phyloP scores from a whole-genome alignment of 495 filamentous ascomycete genomes.

The Tuber indicum region DNA sequence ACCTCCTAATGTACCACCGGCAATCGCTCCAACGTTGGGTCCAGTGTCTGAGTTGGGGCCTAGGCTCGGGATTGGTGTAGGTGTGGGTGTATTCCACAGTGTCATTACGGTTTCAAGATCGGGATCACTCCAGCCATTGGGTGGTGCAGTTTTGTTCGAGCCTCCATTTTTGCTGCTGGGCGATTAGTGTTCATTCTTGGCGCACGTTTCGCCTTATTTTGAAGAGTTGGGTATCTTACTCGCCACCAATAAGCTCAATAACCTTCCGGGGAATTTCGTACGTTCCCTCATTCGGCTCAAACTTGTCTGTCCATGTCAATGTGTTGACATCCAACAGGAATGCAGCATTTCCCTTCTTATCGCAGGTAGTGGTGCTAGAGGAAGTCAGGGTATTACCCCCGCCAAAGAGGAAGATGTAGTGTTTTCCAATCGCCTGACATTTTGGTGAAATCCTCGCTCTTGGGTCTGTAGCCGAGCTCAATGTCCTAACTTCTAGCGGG shows the following conservation, averaged over 20 bases:
- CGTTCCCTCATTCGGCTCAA: not conserved
- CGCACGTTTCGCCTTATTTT: not conserved
- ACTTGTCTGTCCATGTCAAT: constrained; percentile 8
- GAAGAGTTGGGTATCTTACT: not conserved
- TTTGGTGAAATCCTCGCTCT: not conserved
- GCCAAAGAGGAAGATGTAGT: constrained; percentile 17
- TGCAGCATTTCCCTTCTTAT: constrained; percentile 2
- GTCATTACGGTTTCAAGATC: not conserved
- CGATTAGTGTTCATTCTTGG: not conserved
- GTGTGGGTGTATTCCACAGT: too few relatives aligned
- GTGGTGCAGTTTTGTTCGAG: not conserved
- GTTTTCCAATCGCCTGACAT: constrained; percentile 7
- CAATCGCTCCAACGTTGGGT: too few relatives aligned
- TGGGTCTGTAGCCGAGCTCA: not conserved
- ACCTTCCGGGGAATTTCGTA: not conserved
- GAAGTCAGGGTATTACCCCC: not conserved
- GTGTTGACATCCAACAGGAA: constrained; percentile 17
- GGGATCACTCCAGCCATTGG: not conserved
- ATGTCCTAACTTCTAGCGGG: not conserved
- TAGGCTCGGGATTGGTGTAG: too few relatives aligned
- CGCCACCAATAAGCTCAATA: not conserved
- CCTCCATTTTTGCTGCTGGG: not conserved
- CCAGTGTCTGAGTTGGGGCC: too few relatives aligned
- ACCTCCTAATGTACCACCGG: too few relatives aligned
- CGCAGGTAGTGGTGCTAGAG: not conserved